Evolutionary conservation across 2,329 filamentous ascomycete genomes (phyloP).

Genomic region (Aspergillus fumigatus): DNA sequence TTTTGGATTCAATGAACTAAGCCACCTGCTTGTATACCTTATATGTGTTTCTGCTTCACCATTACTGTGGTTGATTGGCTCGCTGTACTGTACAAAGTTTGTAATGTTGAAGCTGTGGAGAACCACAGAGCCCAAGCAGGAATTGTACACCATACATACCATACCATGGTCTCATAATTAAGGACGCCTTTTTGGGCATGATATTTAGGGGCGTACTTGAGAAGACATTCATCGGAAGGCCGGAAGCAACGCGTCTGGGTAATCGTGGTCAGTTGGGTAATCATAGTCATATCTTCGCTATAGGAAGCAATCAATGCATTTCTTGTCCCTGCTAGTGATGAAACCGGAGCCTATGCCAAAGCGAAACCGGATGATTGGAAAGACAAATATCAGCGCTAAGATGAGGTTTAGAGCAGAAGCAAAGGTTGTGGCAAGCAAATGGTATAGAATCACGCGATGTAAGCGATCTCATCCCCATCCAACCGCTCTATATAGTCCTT

Average conservation of each 20-base stretch:
- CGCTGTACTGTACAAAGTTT: neutral
- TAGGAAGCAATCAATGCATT: neutral
- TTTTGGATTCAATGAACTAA: neutral
- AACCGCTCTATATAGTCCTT: slow-evolving; percentile 98
- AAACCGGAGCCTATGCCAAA: neutral
- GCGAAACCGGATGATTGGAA: slow-evolving; percentile 1
- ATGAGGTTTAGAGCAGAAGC: slow-evolving; percentile 1
- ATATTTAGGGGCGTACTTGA: neutral
- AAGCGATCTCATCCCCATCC: slow-evolving; percentile 90
- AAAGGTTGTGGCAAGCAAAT: slow-evolving; percentile 1
- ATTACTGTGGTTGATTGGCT: neutral
- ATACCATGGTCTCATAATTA: neutral
- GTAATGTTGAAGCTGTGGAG: neutral
- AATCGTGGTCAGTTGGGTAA: slow-evolving; percentile 16
- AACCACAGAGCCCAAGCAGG: neutral
- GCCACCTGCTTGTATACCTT: neutral
- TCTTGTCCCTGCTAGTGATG: neutral
- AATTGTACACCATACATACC: neutral
- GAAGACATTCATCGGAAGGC: neutral
- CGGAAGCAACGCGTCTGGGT: neutral
- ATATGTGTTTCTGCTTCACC: neutral
- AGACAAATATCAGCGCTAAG: slow-evolving; percentile 7
- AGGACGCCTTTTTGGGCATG: neutral
- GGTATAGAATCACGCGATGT: slow-evolving; percentile 65
- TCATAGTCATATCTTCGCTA: slow-evolving; percentile 27